Evolutionary conservation across 177 flowering plant genomes (phyloP), one percentile per base, ranked within the genome.

Genomic region (Vitis hybrid): DNA sequence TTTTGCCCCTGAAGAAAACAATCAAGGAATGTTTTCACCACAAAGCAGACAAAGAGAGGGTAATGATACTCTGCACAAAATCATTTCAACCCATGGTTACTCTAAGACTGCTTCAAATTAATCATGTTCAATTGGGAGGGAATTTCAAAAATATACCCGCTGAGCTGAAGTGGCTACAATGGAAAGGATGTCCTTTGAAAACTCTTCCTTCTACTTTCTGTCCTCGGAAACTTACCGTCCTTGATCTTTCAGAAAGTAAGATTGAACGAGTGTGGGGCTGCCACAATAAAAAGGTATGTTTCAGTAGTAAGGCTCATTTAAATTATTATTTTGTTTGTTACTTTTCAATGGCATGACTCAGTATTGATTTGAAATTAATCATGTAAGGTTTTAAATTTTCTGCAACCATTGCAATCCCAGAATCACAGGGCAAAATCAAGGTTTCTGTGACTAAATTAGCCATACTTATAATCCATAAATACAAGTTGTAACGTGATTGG

Each of bases 231-330:
- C 73, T 85, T 65, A 67, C 75, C 61, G 82, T 84, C 54, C 86
- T 86, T 65, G 85, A 86, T 68, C 81, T 84, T 55, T 81, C 89
- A 11, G 69, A 75, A 19, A 84, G 89, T 71, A 68, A 70, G 52
- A 66, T 83, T 8, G 40, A 59, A 48, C 40, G 52, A 11, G n/a
- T 84, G 46, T 74, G 81, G 83, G 55, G 68, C 27, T 24, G 27
- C 35, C 40, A 35, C 46, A 35, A 8, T 2, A 64, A 60, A 51
- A 30, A 66, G 75, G 73, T 70, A 61, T 18, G 46, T 2, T 13
- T 27, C 6, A 35, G 6, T 35, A 35, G 46, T 35, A 35, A 35
- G 46, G 46, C 46, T 35, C 7, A 35, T 35, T 35, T 5, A 35
- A 35, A 35, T 35, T 5, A 35, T 35, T 35, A 0, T 35, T 35